Evolutionary conservation across 371 early-diverging fungal genomes (phyloP).

Genomic region (Amoeboaphelidium protococcarum): DNA sequence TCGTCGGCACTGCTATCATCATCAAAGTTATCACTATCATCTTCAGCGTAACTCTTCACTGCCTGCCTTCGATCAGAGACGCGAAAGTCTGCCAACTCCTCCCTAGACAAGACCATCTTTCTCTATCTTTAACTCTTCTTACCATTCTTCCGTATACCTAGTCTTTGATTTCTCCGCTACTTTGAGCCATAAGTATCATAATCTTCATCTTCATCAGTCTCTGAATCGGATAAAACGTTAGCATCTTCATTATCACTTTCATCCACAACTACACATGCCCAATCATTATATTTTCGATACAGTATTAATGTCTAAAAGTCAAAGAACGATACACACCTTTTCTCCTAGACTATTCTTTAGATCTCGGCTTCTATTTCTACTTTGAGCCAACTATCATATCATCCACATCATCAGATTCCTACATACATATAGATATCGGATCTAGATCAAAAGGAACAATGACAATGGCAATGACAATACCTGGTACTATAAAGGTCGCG

Average conservation of each 20-base stretch:
- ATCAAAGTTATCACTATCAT: neutral
- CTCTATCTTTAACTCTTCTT: neutral
- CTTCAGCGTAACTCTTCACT: neutral
- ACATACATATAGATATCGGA: no score
- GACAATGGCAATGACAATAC: conserved; percentile 2
- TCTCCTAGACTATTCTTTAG: no score
- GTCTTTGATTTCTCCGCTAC: conserved; percentile 7
- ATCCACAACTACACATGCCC: conserved; percentile 2
- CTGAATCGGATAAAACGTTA: conserved; percentile 8
- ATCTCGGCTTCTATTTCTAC: no score
- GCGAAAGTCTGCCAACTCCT: neutral
- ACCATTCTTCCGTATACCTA: conserved; percentile 10
- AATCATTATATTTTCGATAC: no score
- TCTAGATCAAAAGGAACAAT: neutral
- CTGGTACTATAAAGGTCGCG: neutral
- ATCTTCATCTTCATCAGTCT: conserved; percentile 12
- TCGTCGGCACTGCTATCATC: conserved; percentile 6
- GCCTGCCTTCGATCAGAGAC: neutral
- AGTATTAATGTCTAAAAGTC: no score
- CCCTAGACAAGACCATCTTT: neutral
- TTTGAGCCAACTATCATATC: conserved; percentile 11
- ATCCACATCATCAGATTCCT: conserved; percentile 5
- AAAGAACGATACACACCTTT: no score
- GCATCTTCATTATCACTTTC: conserved; percentile 9
- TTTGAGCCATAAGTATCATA: conserved; percentile 4